Base-by-base conservation (phyloP, 2,329 filamentous ascomycete genomes). In the Periconia sp. region DNA sequence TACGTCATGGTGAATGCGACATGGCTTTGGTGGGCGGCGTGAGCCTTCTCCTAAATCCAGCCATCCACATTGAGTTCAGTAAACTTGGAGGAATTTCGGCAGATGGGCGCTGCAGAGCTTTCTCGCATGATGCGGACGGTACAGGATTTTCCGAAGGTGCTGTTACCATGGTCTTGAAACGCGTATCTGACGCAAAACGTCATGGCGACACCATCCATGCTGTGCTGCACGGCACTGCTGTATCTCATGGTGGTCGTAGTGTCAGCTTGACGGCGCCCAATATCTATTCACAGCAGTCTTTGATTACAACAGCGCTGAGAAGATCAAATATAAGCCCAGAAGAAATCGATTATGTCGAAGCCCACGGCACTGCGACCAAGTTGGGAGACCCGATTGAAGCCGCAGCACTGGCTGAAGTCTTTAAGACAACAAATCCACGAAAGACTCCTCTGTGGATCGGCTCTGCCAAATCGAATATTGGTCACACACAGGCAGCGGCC, bases 341-440 rank as follows among this genome's bases (percentile, higher is more conserved):
- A 14, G 41, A 50, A 23, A 49, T 62, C 75, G 14, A 45, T 3
- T 47, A 50, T 15, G 10, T 55, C 1, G 44, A 55, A 18, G 33
- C 30, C 8, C 45, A 86, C 58, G 83, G 83, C 13, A 85, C 82
- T 0, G 82, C 82, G 6, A 85, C 83, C 2, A 75, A 78, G 42
- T 81, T 77, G 15, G 48, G 51, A 8, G 58, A 63, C 35, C 54
- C 59, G 14, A 54, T 61, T 18, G 60, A 62, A 49, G 47, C 54
- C 17, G 17, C 11, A 27, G 49, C 3, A 6, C 1, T 45, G 5
- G 15, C 7, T 7, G n/a, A 18, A 2, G 42, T 45, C 7, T 50
- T 50, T 20, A 19, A 10, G 14, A 3, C 37, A 41, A 18, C 23
- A 27, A 27, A 8, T 27, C 8, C 8, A 5, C 8, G 3, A 27